These are phyloP conservation scores for Primulina eburnea DNA, from an alignment of 257 asterid genomes.

Conservation along the genomic window DNA sequence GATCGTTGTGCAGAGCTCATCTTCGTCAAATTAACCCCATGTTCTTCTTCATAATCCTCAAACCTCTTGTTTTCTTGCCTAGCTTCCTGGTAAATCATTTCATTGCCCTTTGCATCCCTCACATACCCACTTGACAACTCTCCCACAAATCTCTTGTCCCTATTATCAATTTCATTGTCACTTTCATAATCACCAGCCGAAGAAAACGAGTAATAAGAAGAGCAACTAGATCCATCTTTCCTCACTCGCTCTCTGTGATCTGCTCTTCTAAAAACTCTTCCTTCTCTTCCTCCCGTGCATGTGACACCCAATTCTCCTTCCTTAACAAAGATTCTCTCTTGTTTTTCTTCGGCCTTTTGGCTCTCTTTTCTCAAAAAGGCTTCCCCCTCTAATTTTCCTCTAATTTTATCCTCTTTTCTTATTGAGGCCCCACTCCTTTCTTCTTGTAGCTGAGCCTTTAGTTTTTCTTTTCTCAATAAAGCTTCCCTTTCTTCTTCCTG, in stretches of 20 bases:
- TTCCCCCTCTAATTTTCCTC: slow-evolving; percentile 23
- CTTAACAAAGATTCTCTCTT: slow-evolving; percentile 31
- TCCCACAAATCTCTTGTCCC: slow-evolving; percentile 36
- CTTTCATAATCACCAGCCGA: slow-evolving; percentile 54
- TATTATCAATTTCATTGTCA: slow-evolving; percentile 49
- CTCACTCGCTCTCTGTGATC: slow-evolving; percentile 45
- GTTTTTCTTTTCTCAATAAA: slow-evolving; percentile 17
- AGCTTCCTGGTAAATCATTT: slow-evolving; percentile 31
- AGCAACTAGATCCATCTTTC: slow-evolving; percentile 71
- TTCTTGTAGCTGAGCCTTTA: slow-evolving; percentile 14
- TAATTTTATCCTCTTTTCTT: neutral
- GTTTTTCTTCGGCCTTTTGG: slow-evolving; percentile 20
- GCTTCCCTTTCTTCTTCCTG: slow-evolving; percentile 17
- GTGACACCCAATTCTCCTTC: slow-evolving; percentile 5
- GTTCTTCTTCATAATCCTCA: slow-evolving; percentile 39
- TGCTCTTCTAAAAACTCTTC: slow-evolving; percentile 33
- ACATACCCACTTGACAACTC: slow-evolving; percentile 30
- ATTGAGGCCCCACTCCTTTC: slow-evolving; percentile 14
- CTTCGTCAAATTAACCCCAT: slow-evolving; percentile 35
- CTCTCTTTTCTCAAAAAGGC: slow-evolving; percentile 29
- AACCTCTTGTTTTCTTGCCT: slow-evolving; percentile 30
- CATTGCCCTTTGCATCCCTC: slow-evolving; percentile 39
- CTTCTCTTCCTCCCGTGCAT: slow-evolving; percentile 27
- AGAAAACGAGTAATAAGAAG: slow-evolving; percentile 72
- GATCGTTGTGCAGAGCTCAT: slow-evolving; percentile 32